Evolutionary conservation across 2,329 filamentous ascomycete genomes (phyloP).

Genomic region (Plenodomus tracheiphilus): DNA sequence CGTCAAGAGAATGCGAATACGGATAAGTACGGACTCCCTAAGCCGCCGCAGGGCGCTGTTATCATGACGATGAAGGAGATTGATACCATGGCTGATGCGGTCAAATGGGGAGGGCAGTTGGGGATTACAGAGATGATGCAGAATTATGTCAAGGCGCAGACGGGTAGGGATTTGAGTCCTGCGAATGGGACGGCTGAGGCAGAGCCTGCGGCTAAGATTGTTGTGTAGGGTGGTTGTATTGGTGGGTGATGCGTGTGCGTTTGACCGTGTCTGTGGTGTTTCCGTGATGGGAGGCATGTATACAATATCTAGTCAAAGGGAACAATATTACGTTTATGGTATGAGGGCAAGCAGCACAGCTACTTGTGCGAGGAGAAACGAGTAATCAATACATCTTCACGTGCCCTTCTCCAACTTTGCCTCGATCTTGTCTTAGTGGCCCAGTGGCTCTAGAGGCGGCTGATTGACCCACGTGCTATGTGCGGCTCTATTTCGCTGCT

Average conservation of each 20-base stretch:
- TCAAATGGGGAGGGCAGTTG: slow-evolving; percentile 33
- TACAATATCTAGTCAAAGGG: too few relatives aligned
- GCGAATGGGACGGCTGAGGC: slow-evolving; percentile 1
- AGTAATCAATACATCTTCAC: too few relatives aligned
- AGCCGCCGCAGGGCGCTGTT: slow-evolving; percentile 29
- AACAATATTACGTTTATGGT: too few relatives aligned
- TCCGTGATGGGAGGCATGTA: too few relatives aligned
- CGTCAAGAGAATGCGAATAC: slow-evolving; percentile 17
- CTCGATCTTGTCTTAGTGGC: too few relatives aligned
- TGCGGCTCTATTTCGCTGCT: too few relatives aligned
- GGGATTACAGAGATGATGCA: slow-evolving; percentile 42
- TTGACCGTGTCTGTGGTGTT: too few relatives aligned
- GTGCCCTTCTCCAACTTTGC: too few relatives aligned
- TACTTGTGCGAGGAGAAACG: too few relatives aligned
- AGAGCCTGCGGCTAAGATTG: slow-evolving; percentile 1
- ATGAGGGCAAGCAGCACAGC: too few relatives aligned
- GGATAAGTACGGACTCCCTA: slow-evolving; percentile 23
- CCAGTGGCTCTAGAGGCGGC: too few relatives aligned
- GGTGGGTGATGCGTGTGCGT: neutral
- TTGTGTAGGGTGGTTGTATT: neutral
- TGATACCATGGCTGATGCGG: slow-evolving; percentile 33
- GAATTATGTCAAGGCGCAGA: slow-evolving; percentile 36
- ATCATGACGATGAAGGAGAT: slow-evolving; percentile 42
- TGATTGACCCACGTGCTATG: too few relatives aligned
- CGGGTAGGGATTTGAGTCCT: slow-evolving; percentile 15